A percentile compares a stretch with the other conserved stretches of the same genome.
phyloP scores from a whole-genome alignment of 192 early-diverging fungal genomes.

The Coemansia reversa region DNA sequence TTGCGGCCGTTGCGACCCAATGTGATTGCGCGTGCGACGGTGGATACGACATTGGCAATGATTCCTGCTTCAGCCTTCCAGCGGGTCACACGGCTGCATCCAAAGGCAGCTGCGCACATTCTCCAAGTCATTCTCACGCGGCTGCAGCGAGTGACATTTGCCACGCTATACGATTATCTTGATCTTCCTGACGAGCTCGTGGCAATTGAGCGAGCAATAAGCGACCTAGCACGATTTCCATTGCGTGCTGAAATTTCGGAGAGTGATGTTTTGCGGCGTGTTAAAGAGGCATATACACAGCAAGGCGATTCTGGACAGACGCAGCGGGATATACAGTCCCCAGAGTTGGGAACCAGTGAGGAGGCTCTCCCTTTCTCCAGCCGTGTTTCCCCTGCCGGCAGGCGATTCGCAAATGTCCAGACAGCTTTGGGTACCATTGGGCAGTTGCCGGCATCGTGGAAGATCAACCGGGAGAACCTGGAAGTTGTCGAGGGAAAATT shows the following conservation, averaged over 20 bases:
- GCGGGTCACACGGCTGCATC: slow-evolving; percentile 84
- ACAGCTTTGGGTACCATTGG: slow-evolving; percentile 6
- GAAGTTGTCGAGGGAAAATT: background rate
- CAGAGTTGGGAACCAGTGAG: background rate
- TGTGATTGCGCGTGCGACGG: slow-evolving; percentile 79
- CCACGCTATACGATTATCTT: slow-evolving; percentile 86
- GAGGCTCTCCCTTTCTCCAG: slow-evolving; percentile 7
- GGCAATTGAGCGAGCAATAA: slow-evolving; percentile 79
- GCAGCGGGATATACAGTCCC: slow-evolving; percentile 3
- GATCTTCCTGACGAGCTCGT: slow-evolving; percentile 85
- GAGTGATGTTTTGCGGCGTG: slow-evolving; percentile 17
- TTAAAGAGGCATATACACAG: slow-evolving; percentile 13
- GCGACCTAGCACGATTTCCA: slow-evolving; percentile 58
- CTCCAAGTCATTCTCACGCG: slow-evolving; percentile 94
- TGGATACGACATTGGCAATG: slow-evolving; percentile 87
- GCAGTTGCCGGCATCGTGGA: slow-evolving; percentile 30
- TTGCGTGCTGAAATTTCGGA: slow-evolving; percentile 19
- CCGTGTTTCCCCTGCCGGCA: slow-evolving; percentile 5
- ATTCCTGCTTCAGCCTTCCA: slow-evolving; percentile 93
- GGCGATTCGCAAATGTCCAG: slow-evolving; percentile 4
- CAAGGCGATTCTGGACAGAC: background rate
- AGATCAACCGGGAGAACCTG: slow-evolving; percentile 33
- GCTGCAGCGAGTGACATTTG: slow-evolving; percentile 91
- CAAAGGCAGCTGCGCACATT: slow-evolving; percentile 90
- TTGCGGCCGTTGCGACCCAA: slow-evolving; percentile 63